Base-by-base conservation (phyloP, 208 protist species). In the Leptomonas pyrrhocoris region DNA sequence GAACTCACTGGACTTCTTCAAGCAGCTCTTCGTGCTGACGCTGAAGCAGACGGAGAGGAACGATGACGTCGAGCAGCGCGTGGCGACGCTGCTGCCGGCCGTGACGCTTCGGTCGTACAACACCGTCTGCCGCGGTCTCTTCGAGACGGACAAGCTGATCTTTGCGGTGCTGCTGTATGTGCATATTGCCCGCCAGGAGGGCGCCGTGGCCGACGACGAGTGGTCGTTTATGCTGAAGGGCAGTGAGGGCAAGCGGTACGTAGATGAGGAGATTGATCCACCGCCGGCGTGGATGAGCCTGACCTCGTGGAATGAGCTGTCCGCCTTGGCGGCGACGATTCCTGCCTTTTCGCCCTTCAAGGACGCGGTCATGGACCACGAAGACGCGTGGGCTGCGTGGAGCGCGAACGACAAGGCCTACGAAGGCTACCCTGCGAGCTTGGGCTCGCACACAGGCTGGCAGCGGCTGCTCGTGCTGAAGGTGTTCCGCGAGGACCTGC, bases 131-230 rank as follows among this genome's bases (percentile, higher is more conserved):
- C 91, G 96, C 34, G 96, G 95, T 25, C 89, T 98, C 34, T 98
- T 98, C 79, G 95, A 98, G 84, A 83, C 85, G 62, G 93, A 98
- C 84, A 98, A 98, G 88, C 80, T 97, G n/a, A 86, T 98, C 55
- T 98, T 98, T 65, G 96, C 96, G n/a, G 98, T 98, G 49, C 77
- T 99, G 53, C 91, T 99, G 36, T 93, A 90, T 66, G 75, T 88
- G n/a, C 79, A 91, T 34, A 94, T 99, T 53, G 76, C 84, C 25
- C 86, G 94, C 15, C 85, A 93, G 63, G 76, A 86, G 63, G 84
- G 84, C 46, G 60, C 55, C 15, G 77, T 98, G 49, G 25, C 53
- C 12, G 85, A 90, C 46, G 81, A 85, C 19, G 93, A 98, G 72
- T 98, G 92, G 92, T 72, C 77, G 46, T 97, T 97, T 69, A 74